Conservation (phyloP, 805 yeast genomes). For the Wickerhamiella domercqiae region DNA sequence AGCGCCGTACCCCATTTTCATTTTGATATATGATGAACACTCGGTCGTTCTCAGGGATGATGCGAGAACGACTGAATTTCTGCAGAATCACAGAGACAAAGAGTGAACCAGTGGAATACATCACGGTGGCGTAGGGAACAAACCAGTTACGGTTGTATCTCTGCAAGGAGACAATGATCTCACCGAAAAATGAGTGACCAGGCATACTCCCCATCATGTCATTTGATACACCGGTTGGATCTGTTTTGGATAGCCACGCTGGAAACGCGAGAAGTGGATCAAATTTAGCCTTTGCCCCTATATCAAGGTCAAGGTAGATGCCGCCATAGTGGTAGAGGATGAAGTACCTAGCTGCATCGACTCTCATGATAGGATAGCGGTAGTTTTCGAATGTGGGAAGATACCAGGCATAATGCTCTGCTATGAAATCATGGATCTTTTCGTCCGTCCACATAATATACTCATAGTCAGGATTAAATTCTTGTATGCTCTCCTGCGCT, state of each 20-base stretch:
- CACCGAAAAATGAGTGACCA: slow-evolving; percentile 67
- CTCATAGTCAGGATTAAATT: slow-evolving; percentile 74
- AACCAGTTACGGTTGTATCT: slow-evolving; percentile 60
- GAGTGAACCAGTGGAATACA: slow-evolving; percentile 87
- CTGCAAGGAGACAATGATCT: slow-evolving; percentile 48
- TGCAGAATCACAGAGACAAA: slow-evolving; percentile 79
- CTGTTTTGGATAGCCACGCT: slow-evolving; percentile 74
- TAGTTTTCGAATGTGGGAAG: slow-evolving; percentile 62
- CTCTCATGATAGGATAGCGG: slow-evolving; percentile 70
- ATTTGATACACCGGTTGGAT: slow-evolving; percentile 83
- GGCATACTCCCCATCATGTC: slow-evolving; percentile 88
- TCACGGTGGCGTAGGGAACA: slow-evolving; percentile 78
- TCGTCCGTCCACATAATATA: slow-evolving; percentile 80
- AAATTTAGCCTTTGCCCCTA: slow-evolving; percentile 62
- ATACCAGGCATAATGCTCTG: slow-evolving; percentile 77
- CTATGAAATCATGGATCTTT: slow-evolving; percentile 61
- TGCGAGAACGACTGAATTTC: slow-evolving; percentile 67
- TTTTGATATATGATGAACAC: too few relatives aligned
- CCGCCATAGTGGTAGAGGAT: slow-evolving; percentile 77
- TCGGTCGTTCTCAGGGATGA: too few relatives aligned
- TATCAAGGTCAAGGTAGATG: slow-evolving; percentile 77
- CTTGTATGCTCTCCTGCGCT: slow-evolving; percentile 63
- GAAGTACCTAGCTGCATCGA: slow-evolving; percentile 83
- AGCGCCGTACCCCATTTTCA: too few relatives aligned
- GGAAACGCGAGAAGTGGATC: slow-evolving; percentile 73